Evolutionary conservation across 139 green algal species (phyloP), one percentile per base, ranked within the genome.

Genomic region (Closterium sp.): DNA sequence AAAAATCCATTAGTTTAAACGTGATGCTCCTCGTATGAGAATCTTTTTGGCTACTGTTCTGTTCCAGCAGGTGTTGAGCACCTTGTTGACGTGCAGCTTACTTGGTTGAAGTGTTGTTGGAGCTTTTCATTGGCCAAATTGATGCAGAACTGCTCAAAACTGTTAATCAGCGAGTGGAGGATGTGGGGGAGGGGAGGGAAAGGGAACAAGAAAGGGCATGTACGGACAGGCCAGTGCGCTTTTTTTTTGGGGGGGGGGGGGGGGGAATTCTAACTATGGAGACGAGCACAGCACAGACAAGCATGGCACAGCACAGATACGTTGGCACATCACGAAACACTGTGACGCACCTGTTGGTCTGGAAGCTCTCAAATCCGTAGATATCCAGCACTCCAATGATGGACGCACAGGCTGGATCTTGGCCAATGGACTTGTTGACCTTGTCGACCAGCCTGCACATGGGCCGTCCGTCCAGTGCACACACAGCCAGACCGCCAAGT

Each of bases 391-490:
- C 90, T 7, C 93, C 94, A 17, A 95, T 91, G 31, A 93, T 38
- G 27, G 10, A 93, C 24, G 34, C 92, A 21, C 93, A 92, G 32
- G 86, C 30, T 34, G 89, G 70, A 42, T 95, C 94, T 34, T 95
- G 93, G 4, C 94, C 94, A 73, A 98, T 97, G 31, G 96, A 96
- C 22, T 86, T 91, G 90, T 98, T 98, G 89, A 98, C 96, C 79
- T 95, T 91, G 22, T 94, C 94, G n/a, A 95, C 93, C 32, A 95
- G 90, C 92, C 92, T 94, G 89, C 27, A 32, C 89, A 70, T 21
- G n/a, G 42, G 28, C n/a, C 85, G 27, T 87, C 27, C 21, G 19
- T 87, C 27, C 21, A 4, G 27, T 87, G 85, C 85, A 87, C 10
- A 87, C 13, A 87, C 85, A 87, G 85, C 24, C n/a, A 79, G 10